Evolutionary conservation across 768 basidiomycete genomes (phyloP), one percentile per base, ranked within the genome.

Genomic region (Xerocomellus chrysenteron): DNA sequence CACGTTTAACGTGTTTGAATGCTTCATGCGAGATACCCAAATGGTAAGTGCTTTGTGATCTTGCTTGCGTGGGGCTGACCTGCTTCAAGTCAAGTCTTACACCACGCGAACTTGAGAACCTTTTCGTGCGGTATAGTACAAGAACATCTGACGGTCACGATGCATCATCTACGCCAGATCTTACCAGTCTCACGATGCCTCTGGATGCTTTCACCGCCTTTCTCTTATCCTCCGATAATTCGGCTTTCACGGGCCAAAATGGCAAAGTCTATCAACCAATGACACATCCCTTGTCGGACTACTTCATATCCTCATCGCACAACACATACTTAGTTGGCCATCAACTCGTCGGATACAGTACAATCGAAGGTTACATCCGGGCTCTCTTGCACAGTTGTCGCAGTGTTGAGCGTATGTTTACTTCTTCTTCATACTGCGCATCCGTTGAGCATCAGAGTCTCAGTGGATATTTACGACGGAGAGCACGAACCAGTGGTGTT

Each of bases 391-490:
- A 90, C 48, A 84, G 92, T 36, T 96, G 94, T 68, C 82, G 95
- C n/a, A 93, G 90, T 54, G 95, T 98, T 30, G 95, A 98, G 72
- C 71, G 95, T 94, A 63, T 61, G 89, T 80, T n/a, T 32, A 49
- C 35, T 6, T 24, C 40, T 46, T 47, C 32, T 44, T 35, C 44
- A 42, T 42, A 6, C 32, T 26, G 6, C 28, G 44, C 50, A 21
- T 36, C 46, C 9, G 45, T 35, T 50, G 30, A 54, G 30, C 40
- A 10, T 40, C 32, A 0, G 2, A 32, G 7, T 21, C 21, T 21
- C 42, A 98, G 94, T 98, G 65, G 96, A 98, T 63, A 85, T 95
- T 42, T 97, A 87, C 68, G 92, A 97, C 59, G 94, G 95, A 12
- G 90, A 93, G 33, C 71, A 64, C 3, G 93, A 89, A 58, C 96